A percentile compares a stretch with the other conserved stretches of the same genome.
phyloP scores from a whole-genome alignment of 768 basidiomycete species.

The Hemileccinum rubropunctum region DNA sequence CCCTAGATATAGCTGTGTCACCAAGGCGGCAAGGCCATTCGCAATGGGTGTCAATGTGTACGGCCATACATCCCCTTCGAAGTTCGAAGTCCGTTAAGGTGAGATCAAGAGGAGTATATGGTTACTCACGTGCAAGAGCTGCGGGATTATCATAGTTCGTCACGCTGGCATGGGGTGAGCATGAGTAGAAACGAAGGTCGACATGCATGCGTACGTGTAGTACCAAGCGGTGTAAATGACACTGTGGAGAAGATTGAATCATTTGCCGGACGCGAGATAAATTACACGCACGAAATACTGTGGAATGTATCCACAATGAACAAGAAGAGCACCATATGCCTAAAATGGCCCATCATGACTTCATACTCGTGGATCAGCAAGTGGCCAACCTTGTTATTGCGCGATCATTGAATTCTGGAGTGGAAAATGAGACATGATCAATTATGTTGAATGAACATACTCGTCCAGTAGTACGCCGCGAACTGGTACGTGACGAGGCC shows the following conservation, averaged over 20 bases:
- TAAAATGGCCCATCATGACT: not conserved
- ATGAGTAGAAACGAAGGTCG: too few species aligned
- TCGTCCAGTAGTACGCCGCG: constrained; percentile 33
- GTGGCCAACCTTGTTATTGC: constrained; percentile 2
- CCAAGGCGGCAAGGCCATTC: constrained; percentile 44
- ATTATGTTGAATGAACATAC: not conserved
- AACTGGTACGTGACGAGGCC: constrained; percentile 45
- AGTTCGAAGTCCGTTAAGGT: constrained; percentile 12
- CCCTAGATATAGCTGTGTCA: constrained; percentile 49
- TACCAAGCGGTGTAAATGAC: constrained; percentile 19
- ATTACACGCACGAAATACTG: constrained; percentile 13
- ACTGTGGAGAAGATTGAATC: not conserved
- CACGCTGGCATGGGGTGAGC: constrained; percentile 5
- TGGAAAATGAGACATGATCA: not conserved
- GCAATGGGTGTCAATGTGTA: constrained; percentile 50
- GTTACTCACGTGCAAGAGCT: constrained; percentile 4
- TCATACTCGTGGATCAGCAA: not conserved
- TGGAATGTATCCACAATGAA: constrained; percentile 21
- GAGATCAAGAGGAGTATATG: not conserved
- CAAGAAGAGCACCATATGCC: constrained; percentile 17
- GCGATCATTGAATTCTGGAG: constrained; percentile 17
- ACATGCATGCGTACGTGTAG: constrained; percentile 9
- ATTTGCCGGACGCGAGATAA: not conserved
- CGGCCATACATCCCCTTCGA: constrained; percentile 44
- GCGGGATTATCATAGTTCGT: constrained; percentile 13